These are phyloP conservation scores for Goffeauzyma gilvescens DNA, from an alignment of 768 basidiomycete genomes.

Conservation along the genomic window DNA sequence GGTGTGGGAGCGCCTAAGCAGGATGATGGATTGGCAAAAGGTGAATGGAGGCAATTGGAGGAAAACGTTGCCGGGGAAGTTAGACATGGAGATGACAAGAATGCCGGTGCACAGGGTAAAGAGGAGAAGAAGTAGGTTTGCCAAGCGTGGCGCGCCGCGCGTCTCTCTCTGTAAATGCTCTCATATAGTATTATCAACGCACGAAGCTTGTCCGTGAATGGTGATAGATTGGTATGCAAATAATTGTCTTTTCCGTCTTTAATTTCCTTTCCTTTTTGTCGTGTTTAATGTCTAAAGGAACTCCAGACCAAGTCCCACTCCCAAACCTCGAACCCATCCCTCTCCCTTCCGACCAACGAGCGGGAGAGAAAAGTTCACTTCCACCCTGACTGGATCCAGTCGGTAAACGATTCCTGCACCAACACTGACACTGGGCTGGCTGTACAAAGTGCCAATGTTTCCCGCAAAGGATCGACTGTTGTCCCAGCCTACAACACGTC, in stretches of 20 bases:
- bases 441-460: conserved; percentile 22
- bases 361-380: conserved; percentile 29
- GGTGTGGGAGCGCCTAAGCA: conserved; percentile 3
- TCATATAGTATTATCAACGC: too few species aligned
- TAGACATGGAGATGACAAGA: conserved; percentile 4
- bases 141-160: too few species aligned
- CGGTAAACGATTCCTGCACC: conserved; percentile 28
- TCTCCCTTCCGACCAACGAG: conserved; percentile 27
- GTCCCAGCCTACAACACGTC: conserved; percentile 25
- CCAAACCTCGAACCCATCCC: conserved; percentile 24
- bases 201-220: too few species aligned
- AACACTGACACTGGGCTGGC: conserved; percentile 22
- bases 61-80: conserved; percentile 10
- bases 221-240: too few species aligned
- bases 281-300: conserved; percentile 20
- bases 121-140: conserved; percentile 10
- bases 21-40: conserved; percentile 3
- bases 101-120: too few species aligned
- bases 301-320: conserved; percentile 28
- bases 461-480: conserved; percentile 19
- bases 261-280: too few species aligned
- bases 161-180: too few species aligned
- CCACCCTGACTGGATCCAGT: conserved; percentile 26
- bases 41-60: conserved; percentile 9
- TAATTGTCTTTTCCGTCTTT: too few species aligned